Evolutionary conservation across 768 basidiomycete genomes (phyloP).

Genomic region (Filobasidium wieringae): DNA sequence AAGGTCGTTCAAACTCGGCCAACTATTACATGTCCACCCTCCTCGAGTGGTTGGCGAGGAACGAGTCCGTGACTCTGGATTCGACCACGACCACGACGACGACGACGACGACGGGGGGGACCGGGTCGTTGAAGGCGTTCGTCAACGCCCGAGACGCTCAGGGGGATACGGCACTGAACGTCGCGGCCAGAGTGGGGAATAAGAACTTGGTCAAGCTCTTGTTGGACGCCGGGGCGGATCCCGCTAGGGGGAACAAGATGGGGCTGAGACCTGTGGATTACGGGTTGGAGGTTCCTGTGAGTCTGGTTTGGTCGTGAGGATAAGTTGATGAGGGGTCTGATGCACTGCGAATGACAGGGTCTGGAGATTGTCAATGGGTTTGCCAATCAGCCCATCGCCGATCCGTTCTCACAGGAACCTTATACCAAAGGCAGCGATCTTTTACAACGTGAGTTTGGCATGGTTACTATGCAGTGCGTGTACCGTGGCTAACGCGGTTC

Average conservation of each 20-base stretch:
- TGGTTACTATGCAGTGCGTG: background rate
- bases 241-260: slow-evolving; percentile 75
- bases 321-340: background rate
- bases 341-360: background rate
- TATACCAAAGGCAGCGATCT: slow-evolving; percentile 10
- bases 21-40: slow-evolving; percentile 85
- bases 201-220: slow-evolving; percentile 71
- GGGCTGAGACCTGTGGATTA: slow-evolving; percentile 89
- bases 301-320: slow-evolving; percentile 20
- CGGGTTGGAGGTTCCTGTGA: slow-evolving; percentile 80
- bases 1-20: slow-evolving; percentile 69
- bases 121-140: slow-evolving; percentile 55
- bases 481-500: background rate
- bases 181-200: slow-evolving; percentile 88
- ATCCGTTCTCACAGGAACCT: slow-evolving; percentile 3
- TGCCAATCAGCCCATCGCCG: background rate
- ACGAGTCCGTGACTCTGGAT: slow-evolving; percentile 44
- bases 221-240: slow-evolving; percentile 85
- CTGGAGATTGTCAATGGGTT: slow-evolving; percentile 1
- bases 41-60: slow-evolving; percentile 69
- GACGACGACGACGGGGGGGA: slow-evolving; percentile 26
- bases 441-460: background rate
- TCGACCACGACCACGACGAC: no score
- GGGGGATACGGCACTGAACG: slow-evolving; percentile 90
- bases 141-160: slow-evolving; percentile 88